phyloP scores from a whole-genome alignment of 495 filamentous ascomycete species.

The Hyaloscypha bicolor region DNA sequence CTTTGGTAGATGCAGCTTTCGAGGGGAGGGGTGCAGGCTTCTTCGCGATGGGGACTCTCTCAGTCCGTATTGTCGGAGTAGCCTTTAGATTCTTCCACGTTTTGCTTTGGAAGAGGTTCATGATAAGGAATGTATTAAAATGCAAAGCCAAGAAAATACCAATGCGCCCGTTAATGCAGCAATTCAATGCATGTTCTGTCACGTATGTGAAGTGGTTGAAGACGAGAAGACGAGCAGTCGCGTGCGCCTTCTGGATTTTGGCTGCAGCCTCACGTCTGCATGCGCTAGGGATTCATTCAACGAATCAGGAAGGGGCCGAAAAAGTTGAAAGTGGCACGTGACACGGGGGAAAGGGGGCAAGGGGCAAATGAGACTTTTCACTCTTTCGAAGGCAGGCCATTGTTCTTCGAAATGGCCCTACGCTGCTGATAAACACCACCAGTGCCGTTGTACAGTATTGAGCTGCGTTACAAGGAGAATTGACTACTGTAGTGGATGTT shows the following conservation, averaged over 20 bases:
- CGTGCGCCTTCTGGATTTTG: slow-evolving; percentile 4
- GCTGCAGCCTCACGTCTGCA: not conserved
- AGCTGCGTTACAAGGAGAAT: too few species aligned
- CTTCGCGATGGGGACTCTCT: not conserved
- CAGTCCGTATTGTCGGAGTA: not conserved
- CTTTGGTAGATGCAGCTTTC: not conserved
- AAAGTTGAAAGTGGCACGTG: too few species aligned
- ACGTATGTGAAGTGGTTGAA: not conserved
- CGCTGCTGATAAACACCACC: too few species aligned
- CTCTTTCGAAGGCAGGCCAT: too few species aligned
- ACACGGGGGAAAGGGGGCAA: too few species aligned
- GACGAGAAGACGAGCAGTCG: not conserved
- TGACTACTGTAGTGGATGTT: too few species aligned
- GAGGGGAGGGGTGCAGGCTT: slow-evolving; percentile 13
- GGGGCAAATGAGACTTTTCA: too few species aligned
- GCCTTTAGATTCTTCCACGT: slow-evolving; percentile 3
- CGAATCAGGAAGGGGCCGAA: too few species aligned
- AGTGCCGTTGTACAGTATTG: too few species aligned
- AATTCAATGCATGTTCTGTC: not conserved
- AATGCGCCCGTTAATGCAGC: not conserved
- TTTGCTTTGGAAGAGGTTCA: slow-evolving; percentile 15
- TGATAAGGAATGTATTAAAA: slow-evolving; percentile 8
- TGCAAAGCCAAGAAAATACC: not conserved
- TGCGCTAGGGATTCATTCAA: not conserved
- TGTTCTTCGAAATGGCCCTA: too few species aligned